Percentiles rank a stretch among this genome's conserved stretches.
Conservation (phyloP, 2,329 filamentous ascomycete species). For the Trichoderma sp. region DNA sequence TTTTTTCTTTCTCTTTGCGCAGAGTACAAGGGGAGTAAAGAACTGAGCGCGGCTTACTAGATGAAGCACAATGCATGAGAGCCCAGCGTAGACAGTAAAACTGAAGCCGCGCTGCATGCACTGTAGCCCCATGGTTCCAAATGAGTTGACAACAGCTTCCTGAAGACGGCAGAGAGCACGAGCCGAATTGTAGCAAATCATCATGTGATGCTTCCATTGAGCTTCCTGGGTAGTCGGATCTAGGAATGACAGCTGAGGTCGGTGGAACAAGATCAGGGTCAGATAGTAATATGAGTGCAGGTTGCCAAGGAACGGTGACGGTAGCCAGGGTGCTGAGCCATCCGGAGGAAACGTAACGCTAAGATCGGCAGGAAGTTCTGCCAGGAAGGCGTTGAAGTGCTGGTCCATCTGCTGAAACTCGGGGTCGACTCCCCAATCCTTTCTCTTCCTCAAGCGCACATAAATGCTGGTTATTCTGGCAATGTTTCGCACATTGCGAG, state of each 20-base stretch:
- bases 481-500: slow-evolving; percentile 74
- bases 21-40: not conserved
- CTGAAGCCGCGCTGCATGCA: slow-evolving; percentile 94
- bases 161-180: slow-evolving; percentile 83
- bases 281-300: slow-evolving; percentile 87
- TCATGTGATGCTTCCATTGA: slow-evolving; percentile 85
- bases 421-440: slow-evolving; percentile 85
- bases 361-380: slow-evolving; percentile 74
- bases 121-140: slow-evolving; percentile 74
- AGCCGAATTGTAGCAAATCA: slow-evolving; percentile 78
- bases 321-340: slow-evolving; percentile 77
- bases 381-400: slow-evolving; percentile 71
- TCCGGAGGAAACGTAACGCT: slow-evolving; percentile 74
- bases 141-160: slow-evolving; percentile 74
- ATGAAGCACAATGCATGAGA: slow-evolving; percentile 91
- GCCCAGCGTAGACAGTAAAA: slow-evolving; percentile 88
- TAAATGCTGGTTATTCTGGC: slow-evolving; percentile 74
- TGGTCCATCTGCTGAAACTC: slow-evolving; percentile 78
- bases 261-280: slow-evolving; percentile 79
- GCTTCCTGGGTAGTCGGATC: slow-evolving; percentile 68
- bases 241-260: slow-evolving; percentile 78
- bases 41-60: slow-evolving; percentile 59
- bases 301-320: slow-evolving; percentile 85
- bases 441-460: slow-evolving; percentile 68
- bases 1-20: not conserved